Evolutionary conservation across 169 alveolate species (phyloP).

Genomic region (Plasmodium fragile): DNA sequence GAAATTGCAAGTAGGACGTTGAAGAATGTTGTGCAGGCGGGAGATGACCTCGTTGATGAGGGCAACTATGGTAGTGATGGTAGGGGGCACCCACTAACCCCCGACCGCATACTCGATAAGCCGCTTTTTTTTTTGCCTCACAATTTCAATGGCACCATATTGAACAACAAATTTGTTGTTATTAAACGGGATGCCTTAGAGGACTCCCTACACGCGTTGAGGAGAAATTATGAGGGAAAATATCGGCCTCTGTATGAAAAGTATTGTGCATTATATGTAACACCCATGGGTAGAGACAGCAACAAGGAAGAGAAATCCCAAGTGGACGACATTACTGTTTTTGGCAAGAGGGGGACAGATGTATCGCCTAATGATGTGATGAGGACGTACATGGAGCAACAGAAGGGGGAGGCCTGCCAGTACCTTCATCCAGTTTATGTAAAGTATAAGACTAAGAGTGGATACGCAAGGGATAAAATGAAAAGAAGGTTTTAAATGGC

Average conservation of each 20-base stretch:
- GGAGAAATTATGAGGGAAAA: constrained; percentile 13
- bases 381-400: constrained; percentile 1
- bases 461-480: background rate
- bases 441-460: background rate
- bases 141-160: constrained; percentile 55
- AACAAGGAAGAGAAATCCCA: background rate
- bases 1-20: constrained; percentile 16
- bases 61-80: background rate
- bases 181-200: constrained; percentile 30
- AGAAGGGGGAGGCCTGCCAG: constrained; percentile 19
- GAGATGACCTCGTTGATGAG: background rate
- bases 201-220: constrained; percentile 13
- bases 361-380: background rate
- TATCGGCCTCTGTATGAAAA: constrained; percentile 17
- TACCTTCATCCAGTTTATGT: background rate
- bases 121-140: constrained; percentile 66
- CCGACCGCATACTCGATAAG: constrained; percentile 4
- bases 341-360: background rate
- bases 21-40: constrained; percentile 50
- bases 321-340: constrained; percentile 2
- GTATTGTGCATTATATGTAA: constrained; percentile 31
- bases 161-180: constrained; percentile 40
- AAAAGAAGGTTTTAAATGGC: constrained; percentile 17
- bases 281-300: background rate
- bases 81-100: background rate